Base-by-base conservation (phyloP, 257 asterid genomes). In the Fraxinus excelsior region DNA sequence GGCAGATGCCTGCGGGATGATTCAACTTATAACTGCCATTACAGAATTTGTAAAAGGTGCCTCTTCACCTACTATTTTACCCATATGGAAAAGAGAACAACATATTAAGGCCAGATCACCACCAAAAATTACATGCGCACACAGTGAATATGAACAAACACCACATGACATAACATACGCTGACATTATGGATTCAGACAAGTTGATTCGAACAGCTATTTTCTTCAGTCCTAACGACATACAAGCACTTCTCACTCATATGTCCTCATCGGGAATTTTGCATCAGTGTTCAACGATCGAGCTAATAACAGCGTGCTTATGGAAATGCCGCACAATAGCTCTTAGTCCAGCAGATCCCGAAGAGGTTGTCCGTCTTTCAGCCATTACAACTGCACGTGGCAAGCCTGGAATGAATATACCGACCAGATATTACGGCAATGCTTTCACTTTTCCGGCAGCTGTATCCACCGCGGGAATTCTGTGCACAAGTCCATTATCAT, bases 11-110 rank as follows among this genome's bases (percentile, higher is more conserved):
- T 72, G 7, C 12, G 85, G 85, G 16, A 13, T 82, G 14, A 44
- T 34, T 18, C 73, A 69, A 53, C 71, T 78, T 44, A 49, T 82
- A 26, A 76, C 74, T 31, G 72, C 81, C 3, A 28, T 81, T 12
- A 21, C 69, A 10, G 84, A 81, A 37, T 53, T 77, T 13, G 81
- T 23, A 8, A 70, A 70, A 0, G 78, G 71, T n/a, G 74, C 76
- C 34, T 18, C 79, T n/a, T 8, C 35, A 28, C 81, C 79, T 11
- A 56, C 81, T 13, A 29, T 78, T 32, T 12, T 28, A 25, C 85
- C 85, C 0, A 76, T 82, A 2, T 82, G 85, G 85, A 71, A 74
- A 71, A 70, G 85, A 26, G 75, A 82, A 23, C 72, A 7, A 19
- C 1, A 75, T 18, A 44, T 76, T 9, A 73, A 3, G 8, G 84